Base-by-base conservation (phyloP, 768 basidiomycete genomes). In the Amanita molliuscula region DNA sequence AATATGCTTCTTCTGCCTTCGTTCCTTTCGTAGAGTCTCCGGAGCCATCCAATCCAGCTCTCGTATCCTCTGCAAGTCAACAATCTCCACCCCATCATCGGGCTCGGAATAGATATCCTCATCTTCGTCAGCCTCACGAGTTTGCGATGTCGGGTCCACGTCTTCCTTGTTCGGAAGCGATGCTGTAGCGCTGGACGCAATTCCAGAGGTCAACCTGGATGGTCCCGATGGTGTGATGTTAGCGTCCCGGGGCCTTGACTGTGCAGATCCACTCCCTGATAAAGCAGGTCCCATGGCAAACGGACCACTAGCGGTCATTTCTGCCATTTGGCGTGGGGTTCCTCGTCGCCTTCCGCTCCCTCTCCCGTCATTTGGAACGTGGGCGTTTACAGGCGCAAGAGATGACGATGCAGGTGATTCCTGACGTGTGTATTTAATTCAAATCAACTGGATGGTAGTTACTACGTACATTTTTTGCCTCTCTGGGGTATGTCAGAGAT, bases 11-110 rank as follows among this genome's bases (percentile, higher is more conserved):
- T 48, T 47, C 38, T 57, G 57, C 21, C 48, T 54, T 15, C 62
- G 71, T 48, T 81, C 77, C 55, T 69, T 81, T 48, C 67, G 70
- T 48, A 90, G 59, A 53, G 74, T 81, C 60, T 90, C 87, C 0
- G 89, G 89, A 6, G 89, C 89, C 82, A 88, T 88, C 80, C 82
- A 89, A 62, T 92, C 89, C 79, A 92, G 78, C 53, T 80, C 70
- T 45, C 75, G 67, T 26, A 92, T 79, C 51, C 82, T 74, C 26
- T 82, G 80, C 78, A 92, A 84, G 58, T 92, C 89, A 35, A 92
- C 70, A 47, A 91, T 88, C 66, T 90, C 86, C 21, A 90, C 84
- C 9, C 86, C 88, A 48, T 89, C 86, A 57, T 91, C 89, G 10
- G 87, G 85, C 53, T 92, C 89, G 15, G 89, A 92, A 64, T 91